These are phyloP conservation scores for Carex cristatella DNA, from an alignment of 176 grass and related monocot species.

Conservation along the genomic window DNA sequence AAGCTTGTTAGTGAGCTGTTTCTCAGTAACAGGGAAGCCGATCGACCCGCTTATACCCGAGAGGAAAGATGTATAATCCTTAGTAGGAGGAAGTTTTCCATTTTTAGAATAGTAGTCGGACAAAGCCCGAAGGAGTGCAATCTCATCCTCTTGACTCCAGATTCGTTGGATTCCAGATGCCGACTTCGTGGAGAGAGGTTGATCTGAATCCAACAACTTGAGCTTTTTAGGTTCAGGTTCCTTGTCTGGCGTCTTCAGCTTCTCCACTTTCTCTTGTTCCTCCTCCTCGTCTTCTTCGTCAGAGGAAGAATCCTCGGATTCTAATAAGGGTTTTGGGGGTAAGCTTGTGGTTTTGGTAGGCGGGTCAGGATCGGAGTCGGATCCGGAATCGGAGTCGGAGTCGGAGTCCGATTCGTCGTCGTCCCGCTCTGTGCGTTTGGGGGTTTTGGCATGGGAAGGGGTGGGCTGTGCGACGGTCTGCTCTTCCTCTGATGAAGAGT, in stretches of 20 bases:
- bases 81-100: neutral
- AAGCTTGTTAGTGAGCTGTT: constrained; percentile 4
- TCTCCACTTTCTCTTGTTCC: neutral
- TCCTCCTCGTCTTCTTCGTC: neutral
- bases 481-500: neutral
- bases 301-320: neutral
- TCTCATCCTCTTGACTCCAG: neutral
- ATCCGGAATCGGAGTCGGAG: neutral
- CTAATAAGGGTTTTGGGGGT: neutral
- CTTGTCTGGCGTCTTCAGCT: neutral
- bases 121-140: neutral
- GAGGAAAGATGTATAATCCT: constrained; percentile 1
- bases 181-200: neutral
- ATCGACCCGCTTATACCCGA: neutral
- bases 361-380: neutral
- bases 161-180: neutral
- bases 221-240: neutral
- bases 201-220: neutral
- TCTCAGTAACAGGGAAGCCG: neutral
- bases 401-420: neutral
- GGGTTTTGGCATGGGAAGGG: neutral
- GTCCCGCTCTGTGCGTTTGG: neutral
- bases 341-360: neutral
- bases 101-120: neutral
- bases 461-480: neutral